Percentiles rank a stretch among this genome's conserved stretches.
Conservation (phyloP, 2,329 filamentous ascomycete species). For the Parastagonospora nodorum region DNA sequence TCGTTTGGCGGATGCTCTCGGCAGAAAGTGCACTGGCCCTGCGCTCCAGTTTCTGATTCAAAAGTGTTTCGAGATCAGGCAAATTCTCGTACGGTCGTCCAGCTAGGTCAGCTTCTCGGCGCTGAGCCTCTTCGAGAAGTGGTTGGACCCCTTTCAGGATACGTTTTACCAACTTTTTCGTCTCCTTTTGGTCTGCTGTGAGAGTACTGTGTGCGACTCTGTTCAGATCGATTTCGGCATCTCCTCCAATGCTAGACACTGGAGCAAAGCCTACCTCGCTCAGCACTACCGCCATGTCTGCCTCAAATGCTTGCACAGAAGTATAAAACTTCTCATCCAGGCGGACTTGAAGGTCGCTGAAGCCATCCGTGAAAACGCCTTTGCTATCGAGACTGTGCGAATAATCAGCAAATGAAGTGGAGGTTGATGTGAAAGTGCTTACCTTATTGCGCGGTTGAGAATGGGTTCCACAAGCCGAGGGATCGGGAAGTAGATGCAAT, state of each 20-base stretch:
- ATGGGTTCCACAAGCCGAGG: slow-evolving; percentile 76
- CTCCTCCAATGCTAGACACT: slow-evolving; percentile 39
- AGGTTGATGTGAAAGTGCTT: slow-evolving; percentile 56
- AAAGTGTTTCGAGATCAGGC: slow-evolving; percentile 73
- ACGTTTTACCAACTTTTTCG: slow-evolving; percentile 83
- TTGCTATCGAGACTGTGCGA: slow-evolving; percentile 52
- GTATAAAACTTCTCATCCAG: slow-evolving; percentile 63
- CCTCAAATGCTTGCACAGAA: slow-evolving; percentile 64
- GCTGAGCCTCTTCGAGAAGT: slow-evolving; percentile 74
- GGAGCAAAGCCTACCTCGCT: slow-evolving; percentile 58
- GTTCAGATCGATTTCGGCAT: slow-evolving; percentile 51
- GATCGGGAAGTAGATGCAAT: slow-evolving; percentile 91
- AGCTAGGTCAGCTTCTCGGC: slow-evolving; percentile 80
- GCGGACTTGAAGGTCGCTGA: slow-evolving; percentile 59
- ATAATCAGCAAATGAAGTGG: neutral
- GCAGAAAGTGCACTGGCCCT: slow-evolving; percentile 51
- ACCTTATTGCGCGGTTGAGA: slow-evolving; percentile 80
- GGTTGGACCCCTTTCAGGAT: slow-evolving; percentile 85
- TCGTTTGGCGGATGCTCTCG: slow-evolving; percentile 26
- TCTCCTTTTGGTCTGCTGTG: slow-evolving; percentile 73
- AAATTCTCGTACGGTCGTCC: slow-evolving; percentile 73
- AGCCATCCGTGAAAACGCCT: slow-evolving; percentile 59
- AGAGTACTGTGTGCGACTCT: slow-evolving; percentile 49
- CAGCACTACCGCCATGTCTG: slow-evolving; percentile 62
- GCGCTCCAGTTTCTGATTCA: slow-evolving; percentile 66